A percentile compares a stretch with the other conserved stretches of the same genome.
Conservation (phyloP, 371 early-diverging fungal species). For the Lichtheimia hyalospora region DNA sequence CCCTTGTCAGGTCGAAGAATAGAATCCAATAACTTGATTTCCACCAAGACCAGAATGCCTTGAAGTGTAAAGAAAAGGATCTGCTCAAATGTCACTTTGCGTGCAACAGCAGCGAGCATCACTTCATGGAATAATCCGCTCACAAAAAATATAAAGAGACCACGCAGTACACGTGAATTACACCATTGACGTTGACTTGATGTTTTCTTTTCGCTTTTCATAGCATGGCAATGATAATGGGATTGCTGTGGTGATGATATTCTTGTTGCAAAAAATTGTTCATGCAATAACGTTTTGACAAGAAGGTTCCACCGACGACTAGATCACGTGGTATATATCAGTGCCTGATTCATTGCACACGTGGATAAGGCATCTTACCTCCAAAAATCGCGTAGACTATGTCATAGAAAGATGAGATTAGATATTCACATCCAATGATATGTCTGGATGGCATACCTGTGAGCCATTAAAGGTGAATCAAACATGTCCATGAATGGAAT, state of each 20-base stretch:
- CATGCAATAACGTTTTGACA: conserved; percentile 35
- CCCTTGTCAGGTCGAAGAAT: neutral
- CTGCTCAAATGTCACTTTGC: conserved; percentile 37
- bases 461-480: conserved; percentile 31
- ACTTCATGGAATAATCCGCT: conserved; percentile 39
- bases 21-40: conserved; percentile 16
- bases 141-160: conserved; percentile 26
- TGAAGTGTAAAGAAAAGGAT: conserved; percentile 29
- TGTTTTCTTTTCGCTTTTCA: no score
- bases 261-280: conserved; percentile 14
- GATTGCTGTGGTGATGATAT: neutral
- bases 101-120: conserved; percentile 28
- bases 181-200: no score
- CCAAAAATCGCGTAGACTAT: conserved; percentile 40
- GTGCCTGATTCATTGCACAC: no score
- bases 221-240: no score
- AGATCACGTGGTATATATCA: neutral
- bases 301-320: conserved; percentile 41
- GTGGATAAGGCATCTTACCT: conserved; percentile 12
- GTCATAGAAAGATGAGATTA: neutral
- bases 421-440: neutral
- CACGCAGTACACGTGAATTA: conserved; percentile 1
- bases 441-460: conserved; percentile 11
- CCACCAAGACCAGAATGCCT: conserved; percentile 23
- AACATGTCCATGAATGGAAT: conserved; percentile 24